Evolutionary conservation across 2,329 filamentous ascomycete genomes (phyloP), one percentile per base, ranked within the genome.

Genomic region (Helicocarpus griseus): DNA sequence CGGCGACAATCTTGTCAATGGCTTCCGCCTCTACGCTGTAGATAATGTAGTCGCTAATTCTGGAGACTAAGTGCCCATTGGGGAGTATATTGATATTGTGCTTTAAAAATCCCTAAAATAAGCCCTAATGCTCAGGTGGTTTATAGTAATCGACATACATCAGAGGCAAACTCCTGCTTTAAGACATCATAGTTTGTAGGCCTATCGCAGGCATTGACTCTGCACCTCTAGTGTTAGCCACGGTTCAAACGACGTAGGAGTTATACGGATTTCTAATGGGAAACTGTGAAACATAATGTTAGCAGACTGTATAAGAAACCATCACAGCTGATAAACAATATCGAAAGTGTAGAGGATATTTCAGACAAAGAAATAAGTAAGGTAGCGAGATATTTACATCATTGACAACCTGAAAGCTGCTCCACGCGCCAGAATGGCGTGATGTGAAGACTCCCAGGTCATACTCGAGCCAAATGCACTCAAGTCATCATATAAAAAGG

Each of bases 381-480:
- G 91, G 91, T 97, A 97, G 91, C 91, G 88, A 85, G 93, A 87
- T 83, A 77, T 82, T 95, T 86, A 94, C 91, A 96, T 96, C 91
- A 96, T 81, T 80, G 91, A 95, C 85, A 81, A 79, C 77, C 75
- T 74, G 74, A 75, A 69, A 71, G 74, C 68, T 60, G 66, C 65
- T 61, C 63, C 74, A 73, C 73, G 74, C 72, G 77, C 85, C 88
- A 91, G 80, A 85, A 95, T 83, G 86, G 85, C 77, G 72, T 72
- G 76, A 76, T 75, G 75, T 72, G 71, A 43, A 51, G 64, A 71
- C 67, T 74, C 73, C 74, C 77, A 75, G 72, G 76, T 82, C 82
- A 89, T 95, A 79, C 91, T 97, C 91, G 89, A 97, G 91, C 91
- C 91, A 97, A 97, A 97, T 97, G 91, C 91, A 90, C 91, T 97